Base-by-base conservation (phyloP, 176 grass and related monocot species). In the Oryza australiensis region DNA sequence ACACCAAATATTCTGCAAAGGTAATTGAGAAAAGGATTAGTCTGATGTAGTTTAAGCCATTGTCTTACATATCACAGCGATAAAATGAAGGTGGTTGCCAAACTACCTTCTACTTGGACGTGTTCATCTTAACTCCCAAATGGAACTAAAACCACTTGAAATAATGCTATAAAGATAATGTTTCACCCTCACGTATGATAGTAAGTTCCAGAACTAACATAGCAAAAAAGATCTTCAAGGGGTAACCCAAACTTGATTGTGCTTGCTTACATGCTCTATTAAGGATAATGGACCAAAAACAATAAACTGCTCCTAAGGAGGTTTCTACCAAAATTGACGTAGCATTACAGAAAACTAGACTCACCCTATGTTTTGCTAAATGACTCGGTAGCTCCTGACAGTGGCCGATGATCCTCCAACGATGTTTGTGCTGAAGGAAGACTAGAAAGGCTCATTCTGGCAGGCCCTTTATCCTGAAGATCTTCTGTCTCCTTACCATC, bases 391-490 rank as follows among this genome's bases (percentile, higher is more conserved):
- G 76, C 66, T 79, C 79, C 70, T 82, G 84, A 75, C 62, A 85
- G 83, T 7, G 85, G 79, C 43, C 74, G 79, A 77, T 64, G 62
- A 57, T 88, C 86, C 34, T 82, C 88, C 27, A 94, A 82, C 29
- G 62, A 76, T 30, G 88, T 94, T 74, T 90, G 75, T 4, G 82
- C 64, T 63, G 89, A 72, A 82, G 94, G 91, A 83, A 92, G 75
- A 66, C 89, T 90, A 26, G 82, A 89, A 26, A 85, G 74, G 63
- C 81, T 87, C 81, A 85, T 86, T 83, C 88, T 86, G 49, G 88
- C 84, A 22, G 88, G 63, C 49, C 75, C 80, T 73, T 90, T 84
- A 48, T 81, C 83, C n/a, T 74, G 72, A 75, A 64, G 84, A 63
- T 70, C 91, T 38, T 93, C 91, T 48, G 71, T 75, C 68, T 87